These are phyloP conservation scores for Ogataea naganishii DNA, from an alignment of 805 yeast genomes.

Conservation along the genomic window DNA sequence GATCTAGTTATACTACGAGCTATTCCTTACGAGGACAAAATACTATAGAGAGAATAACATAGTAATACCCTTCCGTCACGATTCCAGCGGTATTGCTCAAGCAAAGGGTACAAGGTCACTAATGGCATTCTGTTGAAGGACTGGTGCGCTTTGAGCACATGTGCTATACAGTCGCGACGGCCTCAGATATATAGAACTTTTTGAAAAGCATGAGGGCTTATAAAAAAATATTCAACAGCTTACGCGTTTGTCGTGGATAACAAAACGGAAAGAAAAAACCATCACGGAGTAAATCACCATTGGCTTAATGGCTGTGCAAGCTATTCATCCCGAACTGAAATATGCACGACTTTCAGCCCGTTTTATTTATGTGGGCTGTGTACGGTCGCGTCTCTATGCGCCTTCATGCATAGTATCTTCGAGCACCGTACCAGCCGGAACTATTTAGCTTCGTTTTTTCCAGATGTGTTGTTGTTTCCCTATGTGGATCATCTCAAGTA, in stretches of 20 bases:
- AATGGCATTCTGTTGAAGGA: constrained; percentile 34
- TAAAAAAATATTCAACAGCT: constrained; percentile 3
- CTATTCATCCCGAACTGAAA: neutral
- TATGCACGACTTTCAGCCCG: too few relatives aligned
- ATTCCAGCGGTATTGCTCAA: constrained; percentile 49
- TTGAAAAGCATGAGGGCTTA: constrained; percentile 42
- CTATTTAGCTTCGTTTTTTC: too few relatives aligned
- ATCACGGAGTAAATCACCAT: neutral
- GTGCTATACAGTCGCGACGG: too few relatives aligned
- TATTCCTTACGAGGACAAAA: constrained; percentile 59
- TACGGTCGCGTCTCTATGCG: neutral
- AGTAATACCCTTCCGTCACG: constrained; percentile 61
- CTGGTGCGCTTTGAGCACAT: too few relatives aligned
- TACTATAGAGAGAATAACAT: constrained; percentile 55
- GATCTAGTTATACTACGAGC: constrained; percentile 63
- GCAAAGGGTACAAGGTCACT: constrained; percentile 46
- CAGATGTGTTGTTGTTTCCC: too few relatives aligned
- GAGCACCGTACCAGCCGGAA: neutral
- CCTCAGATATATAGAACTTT: constrained; percentile 42
- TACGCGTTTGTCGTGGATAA: neutral
- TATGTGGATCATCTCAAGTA: too few relatives aligned
- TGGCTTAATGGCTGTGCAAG: neutral
- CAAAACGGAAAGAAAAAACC: neutral
- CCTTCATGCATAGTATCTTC: neutral
- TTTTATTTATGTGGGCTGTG: too few relatives aligned